These are phyloP conservation scores for Rhododendron molle DNA, from an alignment of 148 eudicot genomes.

Conservation along the genomic window DNA sequence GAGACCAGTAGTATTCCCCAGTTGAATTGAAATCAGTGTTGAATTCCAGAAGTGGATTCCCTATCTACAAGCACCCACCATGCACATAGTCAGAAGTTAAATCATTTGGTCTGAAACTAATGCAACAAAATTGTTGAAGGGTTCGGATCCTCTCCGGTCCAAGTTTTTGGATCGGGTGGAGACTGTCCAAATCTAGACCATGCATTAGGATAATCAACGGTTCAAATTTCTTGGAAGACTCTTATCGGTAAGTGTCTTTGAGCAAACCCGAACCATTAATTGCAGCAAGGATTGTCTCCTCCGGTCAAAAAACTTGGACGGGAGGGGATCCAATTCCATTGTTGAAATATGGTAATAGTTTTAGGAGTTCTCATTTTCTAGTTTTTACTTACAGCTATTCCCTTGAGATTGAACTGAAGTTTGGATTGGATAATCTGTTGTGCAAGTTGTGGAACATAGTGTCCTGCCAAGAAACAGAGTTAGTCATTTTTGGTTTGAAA, in stretches of 20 bases:
- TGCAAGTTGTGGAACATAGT: slow-evolving; percentile 84
- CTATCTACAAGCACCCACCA: slow-evolving; percentile 43
- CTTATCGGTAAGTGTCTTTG: too few relatives aligned
- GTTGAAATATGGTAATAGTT: not conserved
- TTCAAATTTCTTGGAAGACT: too few relatives aligned
- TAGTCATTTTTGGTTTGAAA: not conserved
- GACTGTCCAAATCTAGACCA: too few relatives aligned
- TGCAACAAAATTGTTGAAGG: not conserved
- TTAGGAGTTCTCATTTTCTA: not conserved
- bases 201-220: too few relatives aligned
- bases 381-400: slow-evolving; percentile 57
- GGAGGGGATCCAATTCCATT: too few relatives aligned
- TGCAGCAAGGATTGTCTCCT: too few relatives aligned
- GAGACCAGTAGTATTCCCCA: slow-evolving; percentile 72
- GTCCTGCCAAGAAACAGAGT: slow-evolving; percentile 46
- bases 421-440: slow-evolving; percentile 36
- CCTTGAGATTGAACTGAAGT: slow-evolving; percentile 57
- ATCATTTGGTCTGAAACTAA: not conserved
- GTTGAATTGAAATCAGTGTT: slow-evolving; percentile 57
- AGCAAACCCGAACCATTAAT: too few relatives aligned
- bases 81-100: not conserved
- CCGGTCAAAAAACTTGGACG: too few relatives aligned
- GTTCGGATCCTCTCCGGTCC: too few relatives aligned
- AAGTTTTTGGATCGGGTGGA: too few relatives aligned
- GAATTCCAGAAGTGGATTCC: slow-evolving; percentile 76